Evolutionary conservation across 2,329 filamentous ascomycete species (phyloP).

Genomic region (Metarhizium anisopliae): DNA sequence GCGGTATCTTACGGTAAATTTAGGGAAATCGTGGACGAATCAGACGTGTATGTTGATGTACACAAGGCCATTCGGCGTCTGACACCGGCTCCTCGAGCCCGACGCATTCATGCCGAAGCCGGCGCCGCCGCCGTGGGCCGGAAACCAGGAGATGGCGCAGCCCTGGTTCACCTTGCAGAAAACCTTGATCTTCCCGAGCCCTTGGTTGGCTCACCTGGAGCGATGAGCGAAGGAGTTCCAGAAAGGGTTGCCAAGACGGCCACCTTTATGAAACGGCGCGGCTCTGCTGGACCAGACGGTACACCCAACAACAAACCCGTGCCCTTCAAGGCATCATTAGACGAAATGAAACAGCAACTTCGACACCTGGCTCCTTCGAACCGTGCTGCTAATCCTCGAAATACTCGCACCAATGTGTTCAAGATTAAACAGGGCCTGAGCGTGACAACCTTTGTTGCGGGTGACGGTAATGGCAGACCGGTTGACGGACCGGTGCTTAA

Average conservation of each 20-base stretch:
- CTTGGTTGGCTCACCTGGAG: constrained; percentile 26
- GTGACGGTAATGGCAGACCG: constrained; percentile 4
- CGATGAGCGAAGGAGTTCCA: constrained; percentile 28
- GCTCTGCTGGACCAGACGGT: constrained; percentile 46
- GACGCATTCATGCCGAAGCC: constrained; percentile 35
- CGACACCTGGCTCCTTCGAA: constrained; percentile 57
- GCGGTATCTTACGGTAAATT: constrained; percentile 11
- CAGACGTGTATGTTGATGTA: constrained; percentile 95
- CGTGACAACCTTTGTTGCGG: constrained; percentile 9
- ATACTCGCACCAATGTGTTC: constrained; percentile 52
- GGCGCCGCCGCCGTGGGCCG: constrained; percentile 22
- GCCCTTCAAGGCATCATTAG: constrained; percentile 49
- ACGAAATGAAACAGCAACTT: constrained; percentile 54
- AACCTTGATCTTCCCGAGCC: constrained; percentile 26
- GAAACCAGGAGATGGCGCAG: constrained; percentile 19
- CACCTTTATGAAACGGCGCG: constrained; percentile 51
- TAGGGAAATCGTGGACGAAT: constrained; percentile 97
- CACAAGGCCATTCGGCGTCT: constrained; percentile 94
- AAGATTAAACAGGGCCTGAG: constrained; percentile 50
- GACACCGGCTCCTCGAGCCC: constrained; percentile 71
- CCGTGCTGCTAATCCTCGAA: constrained; percentile 52
- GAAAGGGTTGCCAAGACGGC: constrained; percentile 42
- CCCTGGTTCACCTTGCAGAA: constrained; percentile 30
- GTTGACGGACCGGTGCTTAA: constrained; percentile 3
- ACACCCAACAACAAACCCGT: constrained; percentile 35